Evolutionary conservation across 768 basidiomycete genomes (phyloP).

Genomic region (Amanita exitialis): DNA sequence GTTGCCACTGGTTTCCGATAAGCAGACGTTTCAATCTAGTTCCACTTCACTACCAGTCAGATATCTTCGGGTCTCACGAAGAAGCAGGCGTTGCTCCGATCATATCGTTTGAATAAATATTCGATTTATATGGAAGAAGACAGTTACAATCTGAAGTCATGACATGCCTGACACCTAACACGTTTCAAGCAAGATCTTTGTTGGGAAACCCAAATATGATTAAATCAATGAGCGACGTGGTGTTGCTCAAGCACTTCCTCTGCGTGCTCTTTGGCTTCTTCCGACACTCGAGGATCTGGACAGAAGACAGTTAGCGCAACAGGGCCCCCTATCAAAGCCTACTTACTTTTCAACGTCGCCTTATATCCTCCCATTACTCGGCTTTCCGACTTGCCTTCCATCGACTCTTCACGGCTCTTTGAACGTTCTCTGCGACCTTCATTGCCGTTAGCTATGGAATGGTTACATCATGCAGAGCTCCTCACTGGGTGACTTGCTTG

Average conservation of each 20-base stretch:
- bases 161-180: too few species aligned
- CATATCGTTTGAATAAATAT: too few species aligned
- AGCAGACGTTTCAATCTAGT: background rate
- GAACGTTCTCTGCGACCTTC: background rate
- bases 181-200: too few species aligned
- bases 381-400: conserved; percentile 6
- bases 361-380: conserved; percentile 21
- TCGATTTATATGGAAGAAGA: too few species aligned
- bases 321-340: background rate
- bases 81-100: background rate
- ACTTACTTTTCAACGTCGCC: conserved; percentile 19
- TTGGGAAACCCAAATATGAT: too few species aligned
- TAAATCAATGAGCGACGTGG: conserved; percentile 1
- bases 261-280: conserved; percentile 12
- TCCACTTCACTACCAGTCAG: background rate
- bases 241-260: conserved; percentile 11
- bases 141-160: too few species aligned
- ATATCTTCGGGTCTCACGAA: background rate
- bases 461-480: background rate
- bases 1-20: background rate
- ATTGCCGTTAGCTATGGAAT: background rate
- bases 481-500: background rate
- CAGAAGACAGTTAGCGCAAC: background rate
- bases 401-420: background rate
- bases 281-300: conserved; percentile 11